phyloP scores from a whole-genome alignment of 495 filamentous ascomycete genomes.

The Penicillium canariense region DNA sequence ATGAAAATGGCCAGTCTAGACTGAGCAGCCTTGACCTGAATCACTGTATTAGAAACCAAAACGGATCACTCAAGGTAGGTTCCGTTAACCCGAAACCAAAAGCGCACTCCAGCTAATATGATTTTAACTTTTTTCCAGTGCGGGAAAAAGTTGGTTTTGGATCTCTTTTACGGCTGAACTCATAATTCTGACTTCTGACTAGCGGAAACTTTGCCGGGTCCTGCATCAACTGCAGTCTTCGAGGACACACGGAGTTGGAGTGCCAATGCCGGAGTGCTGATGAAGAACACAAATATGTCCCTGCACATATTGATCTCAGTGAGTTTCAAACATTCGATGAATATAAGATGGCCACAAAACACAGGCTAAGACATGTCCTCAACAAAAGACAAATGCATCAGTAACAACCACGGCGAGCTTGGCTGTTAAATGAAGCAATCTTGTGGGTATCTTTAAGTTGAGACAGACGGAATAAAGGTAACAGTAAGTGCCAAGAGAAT shows the following conservation, averaged over 20 bases:
- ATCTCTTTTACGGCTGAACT: not conserved
- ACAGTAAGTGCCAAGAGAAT: too few relatives aligned
- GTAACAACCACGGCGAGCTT: constrained; percentile 23
- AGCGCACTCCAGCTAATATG: not conserved
- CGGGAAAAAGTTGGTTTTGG: constrained; percentile 20
- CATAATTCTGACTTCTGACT: not conserved
- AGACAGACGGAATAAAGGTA: too few relatives aligned
- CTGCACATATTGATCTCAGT: constrained; percentile 20
- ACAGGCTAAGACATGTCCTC: too few relatives aligned
- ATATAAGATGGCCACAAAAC: not conserved
- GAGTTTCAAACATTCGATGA: not conserved
- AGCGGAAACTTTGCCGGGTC: constrained; percentile 20
- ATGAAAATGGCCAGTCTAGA: constrained; percentile 11
- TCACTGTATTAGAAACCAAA: constrained; percentile 21
- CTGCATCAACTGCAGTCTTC: constrained; percentile 23
- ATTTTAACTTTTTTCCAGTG: constrained; percentile 14
- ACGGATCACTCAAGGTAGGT: constrained; percentile 17
- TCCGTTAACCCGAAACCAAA: not conserved
- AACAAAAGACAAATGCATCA: constrained; percentile 22
- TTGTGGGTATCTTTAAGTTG: too few relatives aligned
- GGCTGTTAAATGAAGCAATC: constrained; percentile 12
- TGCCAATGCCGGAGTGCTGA: constrained; percentile 21
- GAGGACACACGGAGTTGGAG: constrained; percentile 16
- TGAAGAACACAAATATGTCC: constrained; percentile 12
- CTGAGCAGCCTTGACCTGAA: constrained; percentile 16